Evolutionary conservation across 352 stramenopile species (phyloP), one percentile per base, ranked within the genome.

Genomic region (Phytophthora multivora): DNA sequence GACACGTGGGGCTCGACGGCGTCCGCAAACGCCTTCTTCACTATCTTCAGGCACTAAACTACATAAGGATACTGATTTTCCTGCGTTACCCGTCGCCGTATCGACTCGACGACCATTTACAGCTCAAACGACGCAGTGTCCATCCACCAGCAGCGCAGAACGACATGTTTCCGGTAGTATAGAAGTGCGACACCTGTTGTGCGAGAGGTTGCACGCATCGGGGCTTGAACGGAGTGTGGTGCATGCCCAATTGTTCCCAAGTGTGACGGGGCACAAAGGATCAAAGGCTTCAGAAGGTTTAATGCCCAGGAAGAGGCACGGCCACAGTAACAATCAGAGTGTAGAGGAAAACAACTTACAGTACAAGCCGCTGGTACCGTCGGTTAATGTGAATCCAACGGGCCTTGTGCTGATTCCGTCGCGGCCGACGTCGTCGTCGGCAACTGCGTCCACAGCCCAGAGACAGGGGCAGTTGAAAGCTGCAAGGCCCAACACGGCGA

Each of bases 201-300:
- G 67, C 0, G 65, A 81, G 13, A 73, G 84, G 7, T 63, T 93
- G 6, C 82, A 89, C 18, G 75, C 79, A n/a, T 77, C 71, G 5
- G 84, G 84, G 0, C 30, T 90, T 19, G 83, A 87, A 47, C 71
- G 78, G 6, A 89, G 71, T 39, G 69, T 89, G 21, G 71, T 83
- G 2, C 75, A 91, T 35, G 68, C 79, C 3, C 73, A 79, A 54
- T 21, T 89, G 15, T 78, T 85, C 57, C 76, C 68, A 9, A 42
- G 69, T 18, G 52, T 69, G 31, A 5, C 36, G 11, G 23, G 16
- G 2, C 13, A 47, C 15, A 19, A 10, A 8, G 19, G 18, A 12
- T 18, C 33, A 26, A 55, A 30, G 11, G 3, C 16, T 19, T 46
- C 43, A 18, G 59, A 54, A 39, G 48, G 33, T 5, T 18, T 54